Evolutionary conservation across 2,329 filamentous ascomycete species (phyloP).

Genomic region (Fusarium clavum): DNA sequence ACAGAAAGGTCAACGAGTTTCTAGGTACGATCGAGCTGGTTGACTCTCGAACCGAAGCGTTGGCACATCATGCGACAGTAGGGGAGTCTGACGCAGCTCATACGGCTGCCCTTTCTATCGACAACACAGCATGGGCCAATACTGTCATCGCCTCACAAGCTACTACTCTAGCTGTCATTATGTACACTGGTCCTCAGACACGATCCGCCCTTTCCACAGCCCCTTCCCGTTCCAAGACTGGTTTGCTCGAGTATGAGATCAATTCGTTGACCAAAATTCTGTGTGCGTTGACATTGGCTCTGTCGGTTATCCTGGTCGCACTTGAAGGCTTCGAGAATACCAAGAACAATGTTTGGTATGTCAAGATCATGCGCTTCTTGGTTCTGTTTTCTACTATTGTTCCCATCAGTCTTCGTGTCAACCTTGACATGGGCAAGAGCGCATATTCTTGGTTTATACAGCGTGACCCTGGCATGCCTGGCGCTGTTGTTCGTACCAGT

Average conservation of each 20-base stretch:
- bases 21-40: slow-evolving; percentile 85
- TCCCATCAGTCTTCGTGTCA: slow-evolving; percentile 94
- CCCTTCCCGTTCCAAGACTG: slow-evolving; percentile 91
- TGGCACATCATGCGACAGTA: slow-evolving; percentile 54
- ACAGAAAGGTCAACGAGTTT: slow-evolving; percentile 95
- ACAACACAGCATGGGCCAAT: slow-evolving; percentile 99
- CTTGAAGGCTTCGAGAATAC: slow-evolving; percentile 82
- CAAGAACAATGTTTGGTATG: slow-evolving; percentile 82
- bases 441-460: slow-evolving; percentile 98
- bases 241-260: slow-evolving; percentile 93
- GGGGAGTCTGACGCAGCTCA: slow-evolving; percentile 55
- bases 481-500: slow-evolving; percentile 92
- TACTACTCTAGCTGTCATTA: slow-evolving; percentile 85
- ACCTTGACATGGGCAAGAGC: slow-evolving; percentile 96
- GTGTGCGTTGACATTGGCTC: slow-evolving; percentile 84
- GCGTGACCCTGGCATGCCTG: slow-evolving; percentile 87
- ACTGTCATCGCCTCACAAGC: slow-evolving; percentile 96
- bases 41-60: slow-evolving; percentile 63
- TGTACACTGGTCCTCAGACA: slow-evolving; percentile 96
- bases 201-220: slow-evolving; percentile 93
- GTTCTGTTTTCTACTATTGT: slow-evolving; percentile 99
- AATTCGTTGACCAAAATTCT: slow-evolving; percentile 97
- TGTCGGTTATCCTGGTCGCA: slow-evolving; percentile 90
- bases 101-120: slow-evolving; percentile 84
- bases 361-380: slow-evolving; percentile 97